A percentile compares a stretch with the other conserved stretches of the same genome.
These are phyloP conservation scores for Penicillium soppii DNA, from an alignment of 495 filamentous ascomycete genomes.

Conservation along the genomic window DNA sequence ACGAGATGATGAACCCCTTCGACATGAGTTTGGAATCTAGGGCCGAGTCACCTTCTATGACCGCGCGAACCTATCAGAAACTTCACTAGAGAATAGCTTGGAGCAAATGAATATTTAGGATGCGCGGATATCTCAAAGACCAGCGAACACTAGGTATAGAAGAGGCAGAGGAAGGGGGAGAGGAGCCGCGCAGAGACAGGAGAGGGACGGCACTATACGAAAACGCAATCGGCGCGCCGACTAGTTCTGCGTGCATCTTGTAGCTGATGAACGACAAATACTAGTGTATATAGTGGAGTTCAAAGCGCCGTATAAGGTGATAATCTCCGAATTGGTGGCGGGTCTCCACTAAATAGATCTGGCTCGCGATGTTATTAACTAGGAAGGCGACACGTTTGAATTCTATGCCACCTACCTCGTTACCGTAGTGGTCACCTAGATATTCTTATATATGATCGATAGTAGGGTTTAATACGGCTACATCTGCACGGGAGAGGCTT, in stretches of 20 bases:
- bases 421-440: slow-evolving; percentile 43
- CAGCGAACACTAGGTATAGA: no score
- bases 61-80: no score
- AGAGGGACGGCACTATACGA: no score
- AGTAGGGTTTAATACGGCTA: slow-evolving; percentile 43
- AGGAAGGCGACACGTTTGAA: slow-evolving; percentile 30
- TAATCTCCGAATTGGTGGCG: slow-evolving; percentile 26
- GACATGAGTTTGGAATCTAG: slow-evolving; percentile 21
- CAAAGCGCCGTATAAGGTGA: slow-evolving; percentile 27
- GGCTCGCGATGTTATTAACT: slow-evolving; percentile 27
- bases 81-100: no score
- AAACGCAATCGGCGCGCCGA: no score
- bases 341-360: slow-evolving; percentile 30
- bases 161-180: no score
- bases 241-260: no score
- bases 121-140: no score
- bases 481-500: slow-evolving; percentile 45
- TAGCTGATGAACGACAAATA: no score
- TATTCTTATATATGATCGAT: slow-evolving; percentile 50
- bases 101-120: no score
- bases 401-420: slow-evolving; percentile 33
- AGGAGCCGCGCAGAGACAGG: no score
- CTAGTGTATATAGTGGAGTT: slow-evolving; percentile 28
- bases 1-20: slow-evolving; percentile 22
- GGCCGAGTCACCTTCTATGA: no score